Percentiles rank a stretch among this genome's conserved stretches.
Conservation (phyloP, 139 green algal species). For the Mesotaenium endlicherianum region DNA sequence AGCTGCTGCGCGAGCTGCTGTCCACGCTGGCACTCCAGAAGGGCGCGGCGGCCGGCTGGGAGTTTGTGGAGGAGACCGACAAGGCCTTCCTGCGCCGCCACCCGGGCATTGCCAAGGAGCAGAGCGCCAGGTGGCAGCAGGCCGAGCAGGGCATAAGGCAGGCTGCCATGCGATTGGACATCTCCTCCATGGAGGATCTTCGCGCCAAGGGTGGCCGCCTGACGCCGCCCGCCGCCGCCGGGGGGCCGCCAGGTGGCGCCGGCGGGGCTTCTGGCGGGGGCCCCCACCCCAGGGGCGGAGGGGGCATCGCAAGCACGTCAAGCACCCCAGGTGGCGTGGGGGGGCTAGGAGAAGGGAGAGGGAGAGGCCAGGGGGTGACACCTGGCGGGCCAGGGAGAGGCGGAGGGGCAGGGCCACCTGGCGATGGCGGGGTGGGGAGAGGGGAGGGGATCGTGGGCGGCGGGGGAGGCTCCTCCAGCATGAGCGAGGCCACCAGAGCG, state of each 20-base stretch:
- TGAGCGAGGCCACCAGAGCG: slow-evolving; percentile 28
- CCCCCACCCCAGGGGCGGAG: no score
- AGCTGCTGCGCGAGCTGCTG: slow-evolving; percentile 32
- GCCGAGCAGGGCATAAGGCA: slow-evolving; percentile 22
- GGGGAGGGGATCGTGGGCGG: slow-evolving; percentile 8
- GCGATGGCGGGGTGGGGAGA: background rate
- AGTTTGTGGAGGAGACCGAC: slow-evolving; percentile 39
- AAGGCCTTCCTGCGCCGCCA: slow-evolving; percentile 30
- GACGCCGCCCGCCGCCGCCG: background rate
- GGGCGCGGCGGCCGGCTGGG: slow-evolving; percentile 12
- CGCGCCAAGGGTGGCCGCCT: background rate
- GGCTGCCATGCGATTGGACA: slow-evolving; percentile 2
- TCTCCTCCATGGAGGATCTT: slow-evolving; percentile 8
- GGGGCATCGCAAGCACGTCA: no score
- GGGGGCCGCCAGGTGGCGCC: no score
- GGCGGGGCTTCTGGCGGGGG: no score
- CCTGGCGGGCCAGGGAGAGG: background rate
- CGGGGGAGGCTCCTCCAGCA: background rate
- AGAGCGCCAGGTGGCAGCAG: slow-evolving; percentile 16
- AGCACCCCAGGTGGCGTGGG: no score
- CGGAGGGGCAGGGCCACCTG: background rate
- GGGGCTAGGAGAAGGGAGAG: background rate
- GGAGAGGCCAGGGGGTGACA: background rate
- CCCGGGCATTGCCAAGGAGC: slow-evolving; percentile 11
- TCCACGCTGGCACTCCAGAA: background rate